A percentile compares a stretch with the other conserved stretches of the same genome.
Conservation (phyloP, 179 eudicot species). For the Sideroxylon spinosum region DNA sequence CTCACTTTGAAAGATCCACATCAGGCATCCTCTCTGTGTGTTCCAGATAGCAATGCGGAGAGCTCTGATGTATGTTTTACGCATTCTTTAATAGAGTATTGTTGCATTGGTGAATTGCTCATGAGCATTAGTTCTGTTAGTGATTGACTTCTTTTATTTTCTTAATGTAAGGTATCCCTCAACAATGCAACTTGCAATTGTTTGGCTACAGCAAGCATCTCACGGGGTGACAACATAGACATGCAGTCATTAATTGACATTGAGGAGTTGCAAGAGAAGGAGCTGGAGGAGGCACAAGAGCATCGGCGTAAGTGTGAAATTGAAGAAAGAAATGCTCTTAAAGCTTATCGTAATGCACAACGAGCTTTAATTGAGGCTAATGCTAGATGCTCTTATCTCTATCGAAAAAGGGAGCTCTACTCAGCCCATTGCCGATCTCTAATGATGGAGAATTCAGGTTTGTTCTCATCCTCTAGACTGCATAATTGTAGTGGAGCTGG, state of each 20-base stretch:
- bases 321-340: slow-evolving; percentile 68
- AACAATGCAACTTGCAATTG: slow-evolving; percentile 26
- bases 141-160: slow-evolving; percentile 5
- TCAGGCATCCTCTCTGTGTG: slow-evolving; percentile 25
- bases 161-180: slow-evolving; percentile 34
- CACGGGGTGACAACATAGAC: slow-evolving; percentile 32
- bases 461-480: slow-evolving; percentile 33
- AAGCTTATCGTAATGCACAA: slow-evolving; percentile 62
- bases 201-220: slow-evolving; percentile 19
- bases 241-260: slow-evolving; percentile 39
- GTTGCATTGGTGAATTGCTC: not conserved
- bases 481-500: slow-evolving; percentile 30
- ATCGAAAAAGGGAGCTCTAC: slow-evolving; percentile 52
- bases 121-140: slow-evolving; percentile 15
- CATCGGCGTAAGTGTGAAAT: slow-evolving; percentile 63
- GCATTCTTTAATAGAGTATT: slow-evolving; percentile 4
- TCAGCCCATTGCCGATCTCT: slow-evolving; percentile 48
- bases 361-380: slow-evolving; percentile 66
- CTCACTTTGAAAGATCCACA: slow-evolving; percentile 24
- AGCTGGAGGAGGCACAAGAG: slow-evolving; percentile 78
- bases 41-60: slow-evolving; percentile 27
- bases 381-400: slow-evolving; percentile 59
- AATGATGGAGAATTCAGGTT: slow-evolving; percentile 45
- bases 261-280: slow-evolving; percentile 67
- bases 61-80: slow-evolving; percentile 30